phyloP scores from a whole-genome alignment of 2,329 filamentous ascomycete species.

The Tolypocladium tundrense region DNA sequence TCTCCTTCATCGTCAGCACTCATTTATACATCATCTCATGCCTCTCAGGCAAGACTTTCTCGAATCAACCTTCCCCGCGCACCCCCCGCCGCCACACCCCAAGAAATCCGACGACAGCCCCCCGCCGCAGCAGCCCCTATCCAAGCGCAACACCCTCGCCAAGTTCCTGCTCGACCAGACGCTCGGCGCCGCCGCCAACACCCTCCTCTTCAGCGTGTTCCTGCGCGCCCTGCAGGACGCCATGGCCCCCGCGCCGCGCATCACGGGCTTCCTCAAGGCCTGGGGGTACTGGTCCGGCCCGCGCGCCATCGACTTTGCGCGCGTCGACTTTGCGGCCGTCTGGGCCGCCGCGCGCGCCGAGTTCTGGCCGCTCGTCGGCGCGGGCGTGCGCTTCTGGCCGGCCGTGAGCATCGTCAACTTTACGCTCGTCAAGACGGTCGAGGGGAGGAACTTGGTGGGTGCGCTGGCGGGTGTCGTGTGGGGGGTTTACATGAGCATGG shows the following conservation, averaged over 20 bases:
- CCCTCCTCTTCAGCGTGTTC: constrained; percentile 49
- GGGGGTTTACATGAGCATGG: constrained; percentile 65
- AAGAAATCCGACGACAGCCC: constrained; percentile 13
- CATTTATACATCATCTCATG: constrained; percentile 4
- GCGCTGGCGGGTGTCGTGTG: constrained; percentile 61
- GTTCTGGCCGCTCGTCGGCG: constrained; percentile 53
- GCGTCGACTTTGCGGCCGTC: constrained; percentile 34
- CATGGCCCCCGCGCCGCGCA: constrained; percentile 30
- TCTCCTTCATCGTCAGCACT: background rate
- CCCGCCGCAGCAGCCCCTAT: constrained; percentile 26
- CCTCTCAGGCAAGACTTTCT: constrained; percentile 61
- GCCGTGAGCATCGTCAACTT: constrained; percentile 61
- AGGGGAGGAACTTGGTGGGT: constrained; percentile 61
- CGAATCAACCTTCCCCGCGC: constrained; percentile 63
- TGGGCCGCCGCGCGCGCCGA: constrained; percentile 37
- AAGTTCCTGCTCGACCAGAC: constrained; percentile 64
- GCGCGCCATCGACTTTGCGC: constrained; percentile 30
- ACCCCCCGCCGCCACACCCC: constrained; percentile 29
- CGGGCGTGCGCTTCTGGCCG: constrained; percentile 63
- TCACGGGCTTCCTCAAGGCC: constrained; percentile 24
- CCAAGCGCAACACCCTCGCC: constrained; percentile 51
- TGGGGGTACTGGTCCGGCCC: constrained; percentile 25
- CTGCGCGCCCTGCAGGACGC: constrained; percentile 46
- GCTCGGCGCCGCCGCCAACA: constrained; percentile 55
- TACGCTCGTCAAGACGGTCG: constrained; percentile 56